phyloP scores from a whole-genome alignment of 805 yeast genomes.

The Yarrowia sp. region DNA sequence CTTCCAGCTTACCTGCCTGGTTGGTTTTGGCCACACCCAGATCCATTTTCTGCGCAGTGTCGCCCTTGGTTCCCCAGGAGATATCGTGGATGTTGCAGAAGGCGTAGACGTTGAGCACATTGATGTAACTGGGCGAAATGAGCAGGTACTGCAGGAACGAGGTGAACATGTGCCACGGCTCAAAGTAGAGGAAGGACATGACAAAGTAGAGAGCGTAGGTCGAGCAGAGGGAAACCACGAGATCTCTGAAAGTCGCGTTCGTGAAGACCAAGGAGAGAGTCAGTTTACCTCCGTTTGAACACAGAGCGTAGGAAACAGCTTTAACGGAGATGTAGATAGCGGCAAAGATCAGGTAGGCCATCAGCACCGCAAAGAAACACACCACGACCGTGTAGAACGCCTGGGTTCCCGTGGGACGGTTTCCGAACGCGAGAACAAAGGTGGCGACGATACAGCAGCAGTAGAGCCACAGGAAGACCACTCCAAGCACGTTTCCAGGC shows the following conservation, averaged over 20 bases:
- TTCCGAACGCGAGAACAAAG: slow-evolving; percentile 90
- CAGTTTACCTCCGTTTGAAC: slow-evolving; percentile 54
- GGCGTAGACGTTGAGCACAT: slow-evolving; percentile 90
- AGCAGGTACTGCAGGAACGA: slow-evolving; percentile 83
- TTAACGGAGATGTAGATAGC: slow-evolving; percentile 79
- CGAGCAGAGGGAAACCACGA: slow-evolving; percentile 82
- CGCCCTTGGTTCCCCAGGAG: slow-evolving; percentile 97
- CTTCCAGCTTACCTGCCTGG: slow-evolving; percentile 61
- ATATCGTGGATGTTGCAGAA: slow-evolving; percentile 96
- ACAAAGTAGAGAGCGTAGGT: slow-evolving; percentile 82
- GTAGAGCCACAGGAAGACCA: slow-evolving; percentile 84
- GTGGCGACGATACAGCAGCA: slow-evolving; percentile 81
- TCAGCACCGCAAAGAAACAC: slow-evolving; percentile 80
- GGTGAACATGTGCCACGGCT: slow-evolving; percentile 93
- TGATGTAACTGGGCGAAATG: slow-evolving; percentile 87
- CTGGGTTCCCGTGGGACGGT: slow-evolving; percentile 90
- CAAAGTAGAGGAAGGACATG: slow-evolving; percentile 81
- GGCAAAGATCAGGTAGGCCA: slow-evolving; percentile 89
- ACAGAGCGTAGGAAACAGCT: slow-evolving; percentile 66
- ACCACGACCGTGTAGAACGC: slow-evolving; percentile 77
- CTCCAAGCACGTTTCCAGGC: slow-evolving; percentile 79
- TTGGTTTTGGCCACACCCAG: slow-evolving; percentile 84
- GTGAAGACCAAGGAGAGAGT: slow-evolving; percentile 58
- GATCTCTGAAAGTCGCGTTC: slow-evolving; percentile 79
- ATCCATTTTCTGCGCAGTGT: slow-evolving; percentile 65